Conservation (phyloP, 192 early-diverging fungal genomes). For the Cladochytrium replicatum region DNA sequence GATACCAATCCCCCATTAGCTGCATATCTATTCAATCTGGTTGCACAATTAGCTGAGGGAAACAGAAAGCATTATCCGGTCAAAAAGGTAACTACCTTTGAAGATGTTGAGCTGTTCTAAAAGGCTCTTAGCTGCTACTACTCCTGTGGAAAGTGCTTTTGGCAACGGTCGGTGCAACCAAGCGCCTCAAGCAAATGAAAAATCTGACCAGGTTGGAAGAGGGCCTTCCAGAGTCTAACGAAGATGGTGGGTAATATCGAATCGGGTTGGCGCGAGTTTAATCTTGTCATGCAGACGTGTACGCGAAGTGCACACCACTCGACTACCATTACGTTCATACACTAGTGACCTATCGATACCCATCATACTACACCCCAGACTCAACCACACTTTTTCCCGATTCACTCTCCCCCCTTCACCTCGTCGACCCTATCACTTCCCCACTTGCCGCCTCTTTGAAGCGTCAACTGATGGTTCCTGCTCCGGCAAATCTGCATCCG, state of each 20-base stretch:
- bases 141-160: slow-evolving; percentile 62
- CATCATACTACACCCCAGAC: slow-evolving; percentile 39
- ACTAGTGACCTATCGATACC: slow-evolving; percentile 49
- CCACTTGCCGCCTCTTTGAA: slow-evolving; percentile 12
- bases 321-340: slow-evolving; percentile 51
- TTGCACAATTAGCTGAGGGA: slow-evolving; percentile 57
- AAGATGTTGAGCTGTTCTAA: slow-evolving; percentile 12
- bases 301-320: slow-evolving; percentile 49
- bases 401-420: neutral
- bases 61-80: slow-evolving; percentile 59
- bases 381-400: slow-evolving; percentile 6
- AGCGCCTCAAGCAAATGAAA: slow-evolving; percentile 40
- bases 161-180: slow-evolving; percentile 44
- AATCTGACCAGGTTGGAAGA: slow-evolving; percentile 30
- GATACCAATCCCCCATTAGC: slow-evolving; percentile 22
- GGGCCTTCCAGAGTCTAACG: too few species aligned
- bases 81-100: slow-evolving; percentile 41
- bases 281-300: slow-evolving; percentile 10
- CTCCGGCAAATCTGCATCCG: slow-evolving; percentile 25
- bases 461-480: slow-evolving; percentile 14
- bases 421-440: slow-evolving; percentile 9
- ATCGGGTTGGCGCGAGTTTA: too few species aligned
- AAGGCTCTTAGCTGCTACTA: slow-evolving; percentile 41
- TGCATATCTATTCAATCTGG: slow-evolving; percentile 55
- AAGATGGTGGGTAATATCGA: too few species aligned